Conservation (phyloP, 768 basidiomycete genomes). For the Rhizopogon roseolus region DNA sequence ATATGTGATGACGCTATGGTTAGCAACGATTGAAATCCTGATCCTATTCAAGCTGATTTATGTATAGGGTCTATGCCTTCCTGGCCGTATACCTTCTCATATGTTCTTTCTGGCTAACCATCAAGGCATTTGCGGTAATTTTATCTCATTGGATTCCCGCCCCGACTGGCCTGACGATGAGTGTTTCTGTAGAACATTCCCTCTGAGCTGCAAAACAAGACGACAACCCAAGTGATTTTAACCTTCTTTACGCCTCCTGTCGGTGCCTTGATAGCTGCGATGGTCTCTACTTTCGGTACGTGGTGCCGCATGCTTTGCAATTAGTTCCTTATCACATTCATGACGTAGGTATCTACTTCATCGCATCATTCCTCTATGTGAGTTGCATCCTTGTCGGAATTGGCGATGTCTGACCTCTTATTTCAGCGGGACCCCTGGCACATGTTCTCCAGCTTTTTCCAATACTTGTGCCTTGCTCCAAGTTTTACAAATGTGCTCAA, state of each 20-base stretch:
- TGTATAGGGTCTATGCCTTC: constrained; percentile 75
- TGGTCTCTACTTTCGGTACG: constrained; percentile 82
- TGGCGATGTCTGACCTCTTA: constrained; percentile 4
- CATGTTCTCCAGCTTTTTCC: constrained; percentile 91
- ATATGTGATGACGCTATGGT: constrained; percentile 73
- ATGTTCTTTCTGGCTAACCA: constrained; percentile 83
- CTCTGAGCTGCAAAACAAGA: constrained; percentile 41
- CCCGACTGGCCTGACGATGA: neutral
- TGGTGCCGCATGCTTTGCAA: neutral
- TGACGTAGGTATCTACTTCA: constrained; percentile 65
- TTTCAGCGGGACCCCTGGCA: constrained; percentile 93
- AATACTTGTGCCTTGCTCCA: constrained; percentile 86
- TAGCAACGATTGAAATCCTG: neutral
- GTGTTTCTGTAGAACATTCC: constrained; percentile 46
- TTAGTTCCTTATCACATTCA: constrained; percentile 6
- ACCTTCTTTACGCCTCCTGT: constrained; percentile 73
- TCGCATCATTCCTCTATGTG: constrained; percentile 83
- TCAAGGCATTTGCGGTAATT: constrained; percentile 69
- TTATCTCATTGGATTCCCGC: neutral
- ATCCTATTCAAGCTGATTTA: constrained; percentile 4
- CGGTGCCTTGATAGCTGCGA: constrained; percentile 79
- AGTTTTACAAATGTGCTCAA: constrained; percentile 95
- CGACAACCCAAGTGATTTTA: constrained; percentile 41
- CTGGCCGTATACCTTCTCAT: constrained; percentile 80
- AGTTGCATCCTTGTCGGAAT: constrained; percentile 24